Conservation (phyloP, 2,329 filamentous ascomycete species). For the Fusarium anthophilum region DNA sequence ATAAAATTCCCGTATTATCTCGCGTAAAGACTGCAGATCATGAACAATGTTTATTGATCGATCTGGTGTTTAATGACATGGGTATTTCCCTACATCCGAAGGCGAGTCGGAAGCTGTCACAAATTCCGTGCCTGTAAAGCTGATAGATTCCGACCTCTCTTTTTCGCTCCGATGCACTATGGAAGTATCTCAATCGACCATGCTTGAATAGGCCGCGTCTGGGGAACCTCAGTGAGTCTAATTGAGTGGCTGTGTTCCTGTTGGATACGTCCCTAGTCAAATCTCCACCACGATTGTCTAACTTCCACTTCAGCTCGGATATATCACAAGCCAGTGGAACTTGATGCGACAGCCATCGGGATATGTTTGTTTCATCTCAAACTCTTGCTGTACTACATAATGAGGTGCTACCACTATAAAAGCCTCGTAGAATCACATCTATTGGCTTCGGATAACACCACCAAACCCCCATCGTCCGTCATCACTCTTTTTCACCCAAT, state of each 20-base stretch:
- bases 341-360: neutral
- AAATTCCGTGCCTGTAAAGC: neutral
- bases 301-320: constrained; percentile 9
- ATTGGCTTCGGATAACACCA: neutral
- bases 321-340: neutral
- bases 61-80: neutral
- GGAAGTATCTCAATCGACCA: neutral
- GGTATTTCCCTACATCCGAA: neutral
- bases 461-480: neutral
- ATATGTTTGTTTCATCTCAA: neutral
- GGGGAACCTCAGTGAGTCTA: neutral
- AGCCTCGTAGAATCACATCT: accelerated
- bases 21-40: too few relatives aligned
- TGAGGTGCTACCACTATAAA: neutral
- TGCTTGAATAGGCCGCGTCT: neutral
- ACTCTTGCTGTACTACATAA: accelerated
- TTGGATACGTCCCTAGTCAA: neutral
- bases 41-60: neutral
- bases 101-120: neutral
- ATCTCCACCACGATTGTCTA: neutral
- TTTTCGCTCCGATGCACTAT: neutral
- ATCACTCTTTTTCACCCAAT: neutral
- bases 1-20: too few relatives aligned
- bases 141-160: neutral
- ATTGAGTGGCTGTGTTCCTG: neutral